Percentiles rank a stretch among this genome's conserved stretches.
phyloP scores from a whole-genome alignment of 2,329 filamentous ascomycete species.

The Coniochaeta sp. region DNA sequence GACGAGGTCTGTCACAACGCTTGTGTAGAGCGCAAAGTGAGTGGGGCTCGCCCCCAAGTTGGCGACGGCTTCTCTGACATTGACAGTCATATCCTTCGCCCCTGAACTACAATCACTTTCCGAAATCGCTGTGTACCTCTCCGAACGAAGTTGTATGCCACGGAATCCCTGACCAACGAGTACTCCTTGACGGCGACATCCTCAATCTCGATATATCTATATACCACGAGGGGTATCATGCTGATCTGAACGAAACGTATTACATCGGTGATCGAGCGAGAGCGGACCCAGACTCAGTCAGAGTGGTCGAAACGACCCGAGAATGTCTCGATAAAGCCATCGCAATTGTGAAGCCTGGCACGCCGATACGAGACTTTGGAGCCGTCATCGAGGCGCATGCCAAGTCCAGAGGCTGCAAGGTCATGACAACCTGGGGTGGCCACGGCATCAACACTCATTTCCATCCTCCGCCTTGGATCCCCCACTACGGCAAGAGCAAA shows the following conservation, averaged over 20 bases:
- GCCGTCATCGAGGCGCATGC: conserved; percentile 94
- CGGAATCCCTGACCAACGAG: conserved; percentile 87
- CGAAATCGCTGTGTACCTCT: conserved; percentile 96
- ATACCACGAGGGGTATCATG: conserved; percentile 92
- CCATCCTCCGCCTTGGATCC: conserved; percentile 88
- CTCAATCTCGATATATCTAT: conserved; percentile 94
- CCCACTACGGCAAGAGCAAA: conserved; percentile 98
- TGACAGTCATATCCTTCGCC: conserved; percentile 18
- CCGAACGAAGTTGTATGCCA: conserved; percentile 98
- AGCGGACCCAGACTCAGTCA: conserved; percentile 76
- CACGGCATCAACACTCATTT: conserved; percentile 93
- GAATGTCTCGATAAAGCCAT: conserved; percentile 87
- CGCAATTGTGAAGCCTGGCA: conserved; percentile 85
- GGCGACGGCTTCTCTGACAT: not conserved
- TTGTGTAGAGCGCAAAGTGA: conserved; percentile 83
- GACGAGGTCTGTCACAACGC: conserved; percentile 94
- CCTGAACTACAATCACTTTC: conserved; percentile 48
- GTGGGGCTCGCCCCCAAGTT: conserved; percentile 19
- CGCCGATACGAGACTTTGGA: conserved; percentile 85
- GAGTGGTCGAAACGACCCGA: conserved; percentile 83
- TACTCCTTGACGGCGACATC: conserved; percentile 87
- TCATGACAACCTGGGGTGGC: conserved; percentile 92
- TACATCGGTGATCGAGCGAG: conserved; percentile 87
- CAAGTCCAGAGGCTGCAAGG: conserved; percentile 76
- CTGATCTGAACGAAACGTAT: conserved; percentile 96